Percentiles rank a stretch among this genome's conserved stretches.
phyloP scores from a whole-genome alignment of 75 land plant species.

The Pseudotsuga menziesii region DNA sequence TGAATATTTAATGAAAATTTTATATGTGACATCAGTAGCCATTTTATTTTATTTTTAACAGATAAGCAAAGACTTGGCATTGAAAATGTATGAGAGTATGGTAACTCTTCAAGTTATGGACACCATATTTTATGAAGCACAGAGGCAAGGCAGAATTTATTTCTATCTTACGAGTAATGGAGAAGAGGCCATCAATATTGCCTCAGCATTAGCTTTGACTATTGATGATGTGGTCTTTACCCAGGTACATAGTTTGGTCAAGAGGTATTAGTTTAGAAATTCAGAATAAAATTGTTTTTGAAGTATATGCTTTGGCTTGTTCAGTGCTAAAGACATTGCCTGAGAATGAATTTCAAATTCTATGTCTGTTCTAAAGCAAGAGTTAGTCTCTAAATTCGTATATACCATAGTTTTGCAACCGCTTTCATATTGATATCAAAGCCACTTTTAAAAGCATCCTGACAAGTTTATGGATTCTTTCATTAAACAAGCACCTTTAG shows the following conservation, averaged over 20 bases:
- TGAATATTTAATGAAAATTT: neutral
- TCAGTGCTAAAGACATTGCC: neutral
- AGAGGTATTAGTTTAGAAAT: too few relatives aligned
- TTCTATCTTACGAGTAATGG: conserved; percentile 71
- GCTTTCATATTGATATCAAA: neutral
- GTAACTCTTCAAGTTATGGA: conserved; percentile 76
- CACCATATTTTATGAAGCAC: conserved; percentile 80
- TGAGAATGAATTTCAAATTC: neutral
- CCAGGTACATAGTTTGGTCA: conserved; percentile 38
- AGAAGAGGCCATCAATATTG: conserved; percentile 85
- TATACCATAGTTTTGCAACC: neutral
- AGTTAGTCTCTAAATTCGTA: neutral
- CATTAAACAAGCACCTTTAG: too few relatives aligned
- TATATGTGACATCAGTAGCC: too few relatives aligned
- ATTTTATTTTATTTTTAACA: conserved; percentile 15
- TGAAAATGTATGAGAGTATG: conserved; percentile 72
- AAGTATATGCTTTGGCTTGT: neutral
- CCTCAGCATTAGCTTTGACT: conserved; percentile 69
- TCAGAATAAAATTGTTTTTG: neutral
- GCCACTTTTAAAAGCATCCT: neutral
- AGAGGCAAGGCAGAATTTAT: conserved; percentile 78
- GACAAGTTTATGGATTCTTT: neutral
- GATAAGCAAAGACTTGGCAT: conserved; percentile 51
- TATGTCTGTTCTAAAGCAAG: neutral
- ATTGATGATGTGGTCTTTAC: conserved; percentile 59